These are phyloP conservation scores for Talaromyces sp. DNA, from an alignment of 2,329 filamentous ascomycete species.

Conservation along the genomic window DNA sequence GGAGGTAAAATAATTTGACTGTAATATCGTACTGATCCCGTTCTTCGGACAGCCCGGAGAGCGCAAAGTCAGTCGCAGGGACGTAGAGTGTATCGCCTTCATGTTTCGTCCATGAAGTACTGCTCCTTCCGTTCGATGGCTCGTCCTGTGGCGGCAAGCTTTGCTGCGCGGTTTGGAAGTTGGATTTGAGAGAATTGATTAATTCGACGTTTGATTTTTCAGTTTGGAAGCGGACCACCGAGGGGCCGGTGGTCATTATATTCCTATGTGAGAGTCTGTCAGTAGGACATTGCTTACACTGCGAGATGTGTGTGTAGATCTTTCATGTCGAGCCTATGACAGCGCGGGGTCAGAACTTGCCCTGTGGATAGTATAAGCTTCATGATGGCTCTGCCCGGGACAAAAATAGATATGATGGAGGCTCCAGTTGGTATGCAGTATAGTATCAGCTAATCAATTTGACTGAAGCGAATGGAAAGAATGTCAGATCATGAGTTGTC, in stretches of 20 bases:
- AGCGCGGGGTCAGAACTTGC: constrained; percentile 51
- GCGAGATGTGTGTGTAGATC: background rate
- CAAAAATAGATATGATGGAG: background rate
- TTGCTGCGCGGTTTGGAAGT: constrained; percentile 71
- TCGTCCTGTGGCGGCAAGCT: constrained; percentile 41
- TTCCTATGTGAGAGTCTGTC: constrained; percentile 55
- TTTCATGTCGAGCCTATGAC: background rate
- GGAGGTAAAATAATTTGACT: constrained; percentile 90
- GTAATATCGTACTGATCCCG: constrained; percentile 86
- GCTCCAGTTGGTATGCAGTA: background rate
- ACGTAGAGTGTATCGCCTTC: constrained; percentile 65
- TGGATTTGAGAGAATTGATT: constrained; percentile 78
- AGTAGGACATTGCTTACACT: background rate
- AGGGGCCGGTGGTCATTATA: constrained; percentile 78
- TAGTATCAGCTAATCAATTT: background rate
- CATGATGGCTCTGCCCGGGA: constrained; percentile 42
- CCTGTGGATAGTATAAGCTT: constrained; percentile 82
- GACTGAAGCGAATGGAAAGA: background rate
- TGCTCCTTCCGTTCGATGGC: constrained; percentile 27
- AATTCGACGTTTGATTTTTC: constrained; percentile 91
- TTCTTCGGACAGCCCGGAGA: constrained; percentile 73
- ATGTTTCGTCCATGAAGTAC: constrained; percentile 61
- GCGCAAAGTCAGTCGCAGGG: constrained; percentile 69
- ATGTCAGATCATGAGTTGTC: background rate
- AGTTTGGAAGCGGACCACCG: constrained; percentile 74